Evolutionary conservation across 2,329 filamentous ascomycete genomes (phyloP), one percentile per base, ranked within the genome.

Genomic region (Cladosporium halotolerans): DNA sequence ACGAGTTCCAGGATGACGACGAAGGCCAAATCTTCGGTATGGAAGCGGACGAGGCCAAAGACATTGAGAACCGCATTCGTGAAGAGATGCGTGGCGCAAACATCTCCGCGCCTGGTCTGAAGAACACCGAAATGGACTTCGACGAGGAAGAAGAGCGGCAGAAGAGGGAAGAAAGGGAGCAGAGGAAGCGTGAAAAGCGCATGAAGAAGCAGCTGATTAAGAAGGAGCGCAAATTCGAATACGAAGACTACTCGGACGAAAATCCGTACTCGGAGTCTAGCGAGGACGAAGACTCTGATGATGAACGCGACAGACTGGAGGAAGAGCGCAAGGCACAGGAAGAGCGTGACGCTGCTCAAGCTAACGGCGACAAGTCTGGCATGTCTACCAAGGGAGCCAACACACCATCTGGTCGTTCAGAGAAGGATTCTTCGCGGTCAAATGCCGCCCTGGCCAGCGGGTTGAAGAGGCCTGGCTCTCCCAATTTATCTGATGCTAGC

Each of bases 401-500:
- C 61, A 86, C 84, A 2, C 83, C 84, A 1, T 83, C 78, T 32
- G 80, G 80, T 36, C 76, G 78, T 32, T 71, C 73, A 44, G 77
- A 76, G 61, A 81, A 81, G 59, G 73, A 77, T 58, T 68, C 65
- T 4, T 77, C 82, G 61, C 63, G 76, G 13, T 62, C 75, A 51
- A 79, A 78, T 58, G 47, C 47, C 31, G 40, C 47, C n/a, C 18
- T 50, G 28, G 65, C 67, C 2, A 65, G 79, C 32, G 69, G 75
- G 3, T 79, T 92, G 49, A 96, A 96, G 73, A 84, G 92, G 31
- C 80, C 88, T 32, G 89, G 90, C 14, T 96, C 90, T 13, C 89
- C 91, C 3, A 86, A 91, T 59, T 78, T 88, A 32, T 96, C 90
- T 2, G 92, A 97, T 67, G 89, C 89, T 9, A 95, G 89, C 67